Evolutionary conservation across 2,329 filamentous ascomycete species (phyloP).

Genomic region (Colletotrichum sansevieriae): DNA sequence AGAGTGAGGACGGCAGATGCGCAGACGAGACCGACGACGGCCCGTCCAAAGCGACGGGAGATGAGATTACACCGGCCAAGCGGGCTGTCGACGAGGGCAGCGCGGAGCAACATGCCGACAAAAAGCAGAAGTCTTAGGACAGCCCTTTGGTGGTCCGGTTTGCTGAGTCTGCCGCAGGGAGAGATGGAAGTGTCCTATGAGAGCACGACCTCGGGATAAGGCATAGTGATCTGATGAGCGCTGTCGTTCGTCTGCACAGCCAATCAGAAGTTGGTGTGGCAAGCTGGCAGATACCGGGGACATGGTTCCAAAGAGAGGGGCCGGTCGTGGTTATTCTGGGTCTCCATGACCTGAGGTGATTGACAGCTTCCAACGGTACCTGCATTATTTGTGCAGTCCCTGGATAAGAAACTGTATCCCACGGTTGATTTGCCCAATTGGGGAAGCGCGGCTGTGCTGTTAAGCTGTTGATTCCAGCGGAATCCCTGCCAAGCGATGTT

Average conservation of each 20-base stretch:
- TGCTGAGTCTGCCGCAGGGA: too few relatives aligned
- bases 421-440: not conserved
- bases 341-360: slow-evolving; percentile 1
- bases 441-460: slow-evolving; percentile 1
- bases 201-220: not conserved
- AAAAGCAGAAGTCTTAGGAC: slow-evolving; percentile 29
- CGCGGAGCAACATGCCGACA: slow-evolving; percentile 40
- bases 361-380: not conserved
- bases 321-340: too few relatives aligned
- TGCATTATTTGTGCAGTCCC: not conserved
- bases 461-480: not conserved
- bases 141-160: not conserved
- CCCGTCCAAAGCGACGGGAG: slow-evolving; percentile 19
- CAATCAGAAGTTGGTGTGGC: slow-evolving; percentile 18
- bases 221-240: slow-evolving; percentile 7
- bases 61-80: slow-evolving; percentile 41
- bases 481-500: not conserved
- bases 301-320: slow-evolving; percentile 9
- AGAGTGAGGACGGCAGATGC: slow-evolving; percentile 51
- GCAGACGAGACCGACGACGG: slow-evolving; percentile 48
- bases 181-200: not conserved
- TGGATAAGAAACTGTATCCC: slow-evolving; percentile 1
- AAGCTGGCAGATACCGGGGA: slow-evolving; percentile 10
- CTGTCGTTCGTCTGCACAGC: not conserved
- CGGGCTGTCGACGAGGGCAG: slow-evolving; percentile 39